Evolutionary conservation across 2,329 filamentous ascomycete genomes (phyloP), one percentile per base, ranked within the genome.

Genomic region (Bipolaris sorokiniana): DNA sequence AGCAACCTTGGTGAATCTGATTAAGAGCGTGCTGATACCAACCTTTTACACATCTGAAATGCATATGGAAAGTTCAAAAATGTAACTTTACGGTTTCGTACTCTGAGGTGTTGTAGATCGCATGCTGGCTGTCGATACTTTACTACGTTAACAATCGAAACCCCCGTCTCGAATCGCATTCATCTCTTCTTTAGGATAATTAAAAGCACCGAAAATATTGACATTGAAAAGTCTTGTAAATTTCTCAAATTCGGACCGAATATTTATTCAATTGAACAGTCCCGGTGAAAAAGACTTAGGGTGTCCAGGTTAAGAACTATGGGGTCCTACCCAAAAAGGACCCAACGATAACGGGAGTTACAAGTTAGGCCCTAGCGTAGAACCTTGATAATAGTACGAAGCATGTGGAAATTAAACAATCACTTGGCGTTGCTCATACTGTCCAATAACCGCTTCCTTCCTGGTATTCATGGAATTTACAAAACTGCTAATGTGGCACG

Each of bases 31-130:
- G 76, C 58, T 38, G 36, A 7, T 38, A 18, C 4, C 5, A 7
- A 9, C 15, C 18, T 5, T 18, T 5, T 18, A 5, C 3, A 3
- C 28, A n/a, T 38, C 34, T 38, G 2, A 38, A 5, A 38, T 7
- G 5, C 36, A 38, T 18, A 18, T 18, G 6, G 22, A 22, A 22
- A 22, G 5, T 22, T 7, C 1, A 16, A 18, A 18, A n/a, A 16
- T n/a, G 5, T 16, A 38, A 11, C 7, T 78, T 79, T 13, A 62
- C 70, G 2, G 75, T 71, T 5, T 63, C 51, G 52, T 77, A 78
- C 7, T 73, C 72, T 28, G 68, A 73, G 34, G 62, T 64, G 62
- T 16, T 84, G 83, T 50, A 83, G 82, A 36, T 82, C 80, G 33
- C 53, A 37, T 37, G 49, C 16, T 36, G 54, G 20, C 53, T 57